phyloP scores from a whole-genome alignment of 2,329 filamentous ascomycete species.

The Cercospora beticola region DNA sequence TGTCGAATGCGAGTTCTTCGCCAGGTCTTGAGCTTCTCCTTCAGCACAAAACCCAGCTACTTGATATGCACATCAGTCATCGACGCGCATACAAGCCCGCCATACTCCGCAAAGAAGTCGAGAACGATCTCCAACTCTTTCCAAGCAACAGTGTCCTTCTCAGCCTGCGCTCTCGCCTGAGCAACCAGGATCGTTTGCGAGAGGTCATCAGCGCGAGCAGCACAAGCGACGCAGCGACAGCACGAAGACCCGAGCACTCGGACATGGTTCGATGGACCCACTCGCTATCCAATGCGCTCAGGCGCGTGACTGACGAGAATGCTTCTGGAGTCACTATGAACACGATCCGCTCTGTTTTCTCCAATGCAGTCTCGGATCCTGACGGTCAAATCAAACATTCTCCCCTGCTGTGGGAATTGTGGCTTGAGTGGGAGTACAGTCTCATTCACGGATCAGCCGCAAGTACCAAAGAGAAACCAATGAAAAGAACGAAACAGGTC shows the following conservation, averaged over 20 bases:
- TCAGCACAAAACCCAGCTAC: constrained; percentile 65
- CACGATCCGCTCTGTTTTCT: constrained; percentile 50
- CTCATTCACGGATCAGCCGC: constrained; percentile 7
- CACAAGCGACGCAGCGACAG: constrained; percentile 31
- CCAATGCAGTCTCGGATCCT: constrained; percentile 38
- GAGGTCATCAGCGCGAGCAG: constrained; percentile 54
- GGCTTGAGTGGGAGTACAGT: constrained; percentile 32
- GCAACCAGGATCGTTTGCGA: constrained; percentile 75
- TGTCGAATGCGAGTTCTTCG: constrained; percentile 36
- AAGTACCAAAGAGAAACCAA: constrained; percentile 35
- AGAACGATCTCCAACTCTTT: constrained; percentile 61
- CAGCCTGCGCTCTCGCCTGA: constrained; percentile 69
- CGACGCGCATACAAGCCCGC: constrained; percentile 66
- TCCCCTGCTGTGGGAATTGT: constrained; percentile 31
- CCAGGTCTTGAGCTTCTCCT: constrained; percentile 59
- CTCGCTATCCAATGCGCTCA: constrained; percentile 56
- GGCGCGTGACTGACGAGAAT: constrained; percentile 40
- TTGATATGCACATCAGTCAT: constrained; percentile 64
- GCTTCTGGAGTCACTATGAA: constrained; percentile 29
- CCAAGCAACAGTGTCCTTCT: constrained; percentile 77
- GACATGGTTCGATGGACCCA: constrained; percentile 54
- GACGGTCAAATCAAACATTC: constrained; percentile 38
- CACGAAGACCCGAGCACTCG: constrained; percentile 26
- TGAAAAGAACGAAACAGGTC: constrained; percentile 49
- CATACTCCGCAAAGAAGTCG: constrained; percentile 62